These are phyloP conservation scores for Austroboletus festivus DNA, from an alignment of 768 basidiomycete genomes.

Conservation along the genomic window DNA sequence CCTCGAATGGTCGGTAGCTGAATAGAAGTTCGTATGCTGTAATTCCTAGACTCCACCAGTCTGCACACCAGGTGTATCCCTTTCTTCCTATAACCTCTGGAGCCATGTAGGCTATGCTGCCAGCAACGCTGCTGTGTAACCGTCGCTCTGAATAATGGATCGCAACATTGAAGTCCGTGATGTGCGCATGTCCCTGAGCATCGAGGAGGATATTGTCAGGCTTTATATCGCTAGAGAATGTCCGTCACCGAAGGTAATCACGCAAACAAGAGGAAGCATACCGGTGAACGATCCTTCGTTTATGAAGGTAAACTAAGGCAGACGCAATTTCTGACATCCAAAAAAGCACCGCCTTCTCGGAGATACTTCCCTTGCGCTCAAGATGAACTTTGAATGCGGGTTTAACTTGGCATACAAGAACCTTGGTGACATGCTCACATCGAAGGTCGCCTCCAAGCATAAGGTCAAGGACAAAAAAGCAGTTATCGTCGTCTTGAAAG, in stretches of 20 bases:
- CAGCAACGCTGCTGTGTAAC: conserved; percentile 88
- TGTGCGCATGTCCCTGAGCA: conserved; percentile 88
- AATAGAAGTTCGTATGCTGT: conserved; percentile 89
- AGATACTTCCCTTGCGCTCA: conserved; percentile 63
- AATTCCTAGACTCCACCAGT: conserved; percentile 96
- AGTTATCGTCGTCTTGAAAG: conserved; percentile 96
- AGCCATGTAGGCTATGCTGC: conserved; percentile 99
- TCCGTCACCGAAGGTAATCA: conserved; percentile 3
- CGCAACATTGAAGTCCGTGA: conserved; percentile 99
- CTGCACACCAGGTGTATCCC: conserved; percentile 90
- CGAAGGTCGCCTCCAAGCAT: conserved; percentile 95
- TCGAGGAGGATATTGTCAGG: conserved; percentile 97
- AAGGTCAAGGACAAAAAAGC: conserved; percentile 95
- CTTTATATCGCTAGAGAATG: conserved; percentile 74
- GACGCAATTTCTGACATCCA: conserved; percentile 87
- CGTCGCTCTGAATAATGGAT: conserved; percentile 93
- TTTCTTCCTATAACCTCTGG: conserved; percentile 90
- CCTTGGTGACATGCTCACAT: conserved; percentile 49
- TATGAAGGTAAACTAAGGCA: conserved; percentile 86
- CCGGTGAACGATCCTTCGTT: conserved; percentile 93
- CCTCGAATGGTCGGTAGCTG: conserved; percentile 82
- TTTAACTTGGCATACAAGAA: background rate
- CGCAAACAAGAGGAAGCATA: conserved; percentile 34
- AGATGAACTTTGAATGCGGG: conserved; percentile 63
- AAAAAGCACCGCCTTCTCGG: conserved; percentile 75